Conservation (phyloP, 2,329 filamentous ascomycete species). For the Diplodia sapinea region DNA sequence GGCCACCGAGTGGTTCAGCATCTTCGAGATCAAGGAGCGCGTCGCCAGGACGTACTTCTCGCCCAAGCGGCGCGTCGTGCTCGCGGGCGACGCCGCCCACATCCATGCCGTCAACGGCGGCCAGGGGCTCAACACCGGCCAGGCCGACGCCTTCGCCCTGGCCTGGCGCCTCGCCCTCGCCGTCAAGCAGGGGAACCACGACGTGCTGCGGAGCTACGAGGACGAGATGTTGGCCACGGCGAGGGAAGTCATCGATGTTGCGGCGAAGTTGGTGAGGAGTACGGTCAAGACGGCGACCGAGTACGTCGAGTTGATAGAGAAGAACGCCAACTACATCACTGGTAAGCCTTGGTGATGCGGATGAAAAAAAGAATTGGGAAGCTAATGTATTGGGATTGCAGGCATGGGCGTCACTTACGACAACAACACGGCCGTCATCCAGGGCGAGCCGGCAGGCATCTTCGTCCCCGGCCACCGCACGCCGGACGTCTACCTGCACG, state of each 20-base stretch:
- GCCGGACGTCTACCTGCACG: conserved; percentile 28
- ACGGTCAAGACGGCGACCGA: conserved; percentile 53
- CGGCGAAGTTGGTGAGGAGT: conserved; percentile 54
- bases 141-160: conserved; percentile 35
- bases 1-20: conserved; percentile 58
- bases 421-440: conserved; percentile 30
- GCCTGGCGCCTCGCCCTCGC: conserved; percentile 35
- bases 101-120: conserved; percentile 38
- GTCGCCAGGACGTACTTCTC: conserved; percentile 34
- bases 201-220: conserved; percentile 51
- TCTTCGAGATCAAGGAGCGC: conserved; percentile 49
- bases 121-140: conserved; percentile 38
- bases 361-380: no score
- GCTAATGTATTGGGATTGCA: background rate
- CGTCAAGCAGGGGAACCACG: conserved; percentile 7
- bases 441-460: conserved; percentile 25
- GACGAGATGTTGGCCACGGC: conserved; percentile 53
- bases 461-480: conserved; percentile 27
- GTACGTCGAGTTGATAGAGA: conserved; percentile 56
- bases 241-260: conserved; percentile 55
- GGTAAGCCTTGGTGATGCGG: conserved; percentile 38
- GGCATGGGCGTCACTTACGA: conserved; percentile 52
- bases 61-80: conserved; percentile 34
- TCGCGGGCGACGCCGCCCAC: conserved; percentile 37
- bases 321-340: conserved; percentile 58